Evolutionary conservation across 2,329 filamentous ascomycete genomes (phyloP).

Genomic region (Iodosphaeria phyllophila): DNA sequence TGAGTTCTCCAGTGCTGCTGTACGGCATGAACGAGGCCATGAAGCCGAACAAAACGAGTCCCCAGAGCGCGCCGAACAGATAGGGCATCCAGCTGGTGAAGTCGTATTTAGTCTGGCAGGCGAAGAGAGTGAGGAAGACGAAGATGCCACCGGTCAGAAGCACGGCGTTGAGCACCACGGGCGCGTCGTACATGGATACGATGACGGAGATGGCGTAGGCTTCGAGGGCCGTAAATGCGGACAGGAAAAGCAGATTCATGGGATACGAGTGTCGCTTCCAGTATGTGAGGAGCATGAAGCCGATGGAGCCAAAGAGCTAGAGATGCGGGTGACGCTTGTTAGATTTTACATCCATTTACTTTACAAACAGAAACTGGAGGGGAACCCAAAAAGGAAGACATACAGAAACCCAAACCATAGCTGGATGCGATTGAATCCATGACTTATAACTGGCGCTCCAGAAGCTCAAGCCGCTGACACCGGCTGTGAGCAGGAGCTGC

Average conservation of each 20-base stretch:
- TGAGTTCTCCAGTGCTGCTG: slow-evolving; percentile 63
- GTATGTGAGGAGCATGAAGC: slow-evolving; percentile 72
- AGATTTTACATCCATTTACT: background rate
- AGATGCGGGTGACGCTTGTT: background rate
- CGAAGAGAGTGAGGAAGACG: slow-evolving; percentile 65
- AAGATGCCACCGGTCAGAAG: slow-evolving; percentile 75
- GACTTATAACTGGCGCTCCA: slow-evolving; percentile 58
- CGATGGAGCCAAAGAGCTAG: slow-evolving; percentile 60
- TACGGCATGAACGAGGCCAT: slow-evolving; percentile 79
- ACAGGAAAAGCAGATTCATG: slow-evolving; percentile 82
- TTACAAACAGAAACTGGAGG: background rate
- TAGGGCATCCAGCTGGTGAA: slow-evolving; percentile 97
- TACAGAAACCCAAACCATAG: slow-evolving; percentile 71
- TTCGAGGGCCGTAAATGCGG: slow-evolving; percentile 76
- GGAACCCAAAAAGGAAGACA: slow-evolving; percentile 9
- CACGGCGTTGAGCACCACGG: slow-evolving; percentile 77
- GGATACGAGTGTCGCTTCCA: slow-evolving; percentile 96
- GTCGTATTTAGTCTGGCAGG: slow-evolving; percentile 95
- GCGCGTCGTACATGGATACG: slow-evolving; percentile 72
- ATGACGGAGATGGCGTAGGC: slow-evolving; percentile 88
- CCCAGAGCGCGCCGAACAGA: slow-evolving; percentile 79
- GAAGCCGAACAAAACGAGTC: slow-evolving; percentile 79
- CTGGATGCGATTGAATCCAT: slow-evolving; percentile 76
- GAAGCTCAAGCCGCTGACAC: slow-evolving; percentile 71
- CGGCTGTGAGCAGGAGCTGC: slow-evolving; percentile 71